Conservation (phyloP, 768 basidiomycete species). For the Coprinellus micaceus region DNA sequence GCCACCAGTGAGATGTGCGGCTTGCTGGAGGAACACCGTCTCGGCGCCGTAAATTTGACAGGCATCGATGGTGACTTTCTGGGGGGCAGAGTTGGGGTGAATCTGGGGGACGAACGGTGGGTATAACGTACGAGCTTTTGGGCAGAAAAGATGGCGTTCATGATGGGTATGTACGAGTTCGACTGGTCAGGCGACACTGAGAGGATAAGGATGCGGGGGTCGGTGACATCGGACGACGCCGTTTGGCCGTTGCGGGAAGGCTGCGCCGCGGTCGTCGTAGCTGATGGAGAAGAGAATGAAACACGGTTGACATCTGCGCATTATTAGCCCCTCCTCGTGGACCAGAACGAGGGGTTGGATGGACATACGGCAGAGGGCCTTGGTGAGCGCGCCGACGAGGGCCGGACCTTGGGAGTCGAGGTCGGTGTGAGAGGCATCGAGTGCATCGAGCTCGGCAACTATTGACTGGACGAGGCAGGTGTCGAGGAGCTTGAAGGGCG, state of each 20-base stretch:
- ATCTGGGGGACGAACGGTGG: constrained; percentile 1
- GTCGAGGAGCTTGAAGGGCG: constrained; percentile 78
- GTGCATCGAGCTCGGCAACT: constrained; percentile 53
- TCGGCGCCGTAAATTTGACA: constrained; percentile 88
- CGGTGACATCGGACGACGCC: constrained; percentile 30
- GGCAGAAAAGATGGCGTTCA: constrained; percentile 99
- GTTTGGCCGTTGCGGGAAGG: constrained; percentile 26
- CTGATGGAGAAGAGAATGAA: constrained; percentile 20
- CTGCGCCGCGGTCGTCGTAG: constrained; percentile 23
- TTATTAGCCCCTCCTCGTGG: constrained; percentile 2
- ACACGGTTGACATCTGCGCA: constrained; percentile 40
- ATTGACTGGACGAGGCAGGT: constrained; percentile 60
- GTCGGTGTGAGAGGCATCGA: constrained; percentile 36
- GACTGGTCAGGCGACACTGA: constrained; percentile 91
- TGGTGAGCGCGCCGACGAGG: constrained; percentile 86
- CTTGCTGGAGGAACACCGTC: constrained; percentile 95
- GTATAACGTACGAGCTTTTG: constrained; percentile 78
- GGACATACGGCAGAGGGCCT: constrained; percentile 81
- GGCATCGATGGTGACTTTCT: constrained; percentile 98
- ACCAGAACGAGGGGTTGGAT: constrained; percentile 13
- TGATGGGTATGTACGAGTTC: constrained; percentile 92
- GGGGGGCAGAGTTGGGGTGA: constrained; percentile 10
- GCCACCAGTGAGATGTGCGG: constrained; percentile 91
- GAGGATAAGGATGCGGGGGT: constrained; percentile 56
- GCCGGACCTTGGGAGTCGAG: constrained; percentile 60